These are phyloP conservation scores for Dendrocalamus sinicus DNA, from an alignment of 176 grass and related monocot genomes.

Conservation along the genomic window DNA sequence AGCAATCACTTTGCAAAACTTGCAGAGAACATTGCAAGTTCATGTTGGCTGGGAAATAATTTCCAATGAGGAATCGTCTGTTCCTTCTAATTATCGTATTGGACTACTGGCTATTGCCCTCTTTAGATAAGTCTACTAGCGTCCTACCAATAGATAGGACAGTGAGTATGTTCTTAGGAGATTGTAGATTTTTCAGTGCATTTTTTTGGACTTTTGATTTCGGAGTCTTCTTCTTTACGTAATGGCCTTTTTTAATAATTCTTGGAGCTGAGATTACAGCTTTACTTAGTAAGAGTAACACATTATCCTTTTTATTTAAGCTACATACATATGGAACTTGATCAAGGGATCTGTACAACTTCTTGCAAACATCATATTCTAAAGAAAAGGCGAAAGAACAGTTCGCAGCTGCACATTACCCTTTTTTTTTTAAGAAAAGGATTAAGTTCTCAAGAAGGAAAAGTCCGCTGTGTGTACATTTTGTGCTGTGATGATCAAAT, in stretches of 20 bases:
- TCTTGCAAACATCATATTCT: constrained; percentile 6
- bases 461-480: neutral
- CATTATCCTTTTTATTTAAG: neutral
- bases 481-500: neutral
- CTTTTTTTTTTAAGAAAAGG: neutral
- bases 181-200: constrained; percentile 10
- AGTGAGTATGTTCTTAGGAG: neutral
- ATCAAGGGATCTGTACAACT: neutral
- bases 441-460: constrained; percentile 23
- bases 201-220: constrained; percentile 5
- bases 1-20: neutral
- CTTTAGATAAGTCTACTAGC: neutral
- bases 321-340: neutral
- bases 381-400: neutral
- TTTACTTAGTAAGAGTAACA: neutral
- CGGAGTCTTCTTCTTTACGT: neutral
- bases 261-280: neutral
- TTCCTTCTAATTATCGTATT: neutral
- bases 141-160: neutral
- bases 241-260: neutral
- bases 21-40: neutral
- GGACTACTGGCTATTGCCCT: neutral
- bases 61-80: neutral
- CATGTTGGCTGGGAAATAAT: neutral
- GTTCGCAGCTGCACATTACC: no score